These are phyloP conservation scores for Pulveroboletus sp. DNA, from an alignment of 768 basidiomycete species.

Conservation along the genomic window DNA sequence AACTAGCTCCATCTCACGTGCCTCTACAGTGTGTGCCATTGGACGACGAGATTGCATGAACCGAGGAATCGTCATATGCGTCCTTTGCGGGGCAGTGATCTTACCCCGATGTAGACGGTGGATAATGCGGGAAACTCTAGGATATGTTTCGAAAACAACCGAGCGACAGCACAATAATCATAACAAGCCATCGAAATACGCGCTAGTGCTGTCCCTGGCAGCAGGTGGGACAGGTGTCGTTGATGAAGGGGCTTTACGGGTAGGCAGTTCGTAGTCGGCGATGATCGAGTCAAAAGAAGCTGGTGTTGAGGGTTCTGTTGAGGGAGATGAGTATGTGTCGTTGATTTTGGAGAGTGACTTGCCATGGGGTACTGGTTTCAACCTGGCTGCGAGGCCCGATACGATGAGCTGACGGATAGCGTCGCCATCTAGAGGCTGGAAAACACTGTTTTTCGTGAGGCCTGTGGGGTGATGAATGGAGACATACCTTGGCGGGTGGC, in stretches of 20 bases:
- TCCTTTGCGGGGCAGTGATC: too few relatives aligned
- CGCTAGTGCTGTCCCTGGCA: conserved; percentile 27
- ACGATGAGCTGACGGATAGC: conserved; percentile 65
- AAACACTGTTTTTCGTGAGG: not conserved
- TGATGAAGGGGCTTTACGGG: conserved; percentile 20
- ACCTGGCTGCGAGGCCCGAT: conserved; percentile 51
- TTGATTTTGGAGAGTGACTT: conserved; percentile 13
- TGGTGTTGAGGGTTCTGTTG: conserved; percentile 38
- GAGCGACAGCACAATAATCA: conserved; percentile 9
- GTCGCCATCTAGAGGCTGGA: conserved; percentile 56
- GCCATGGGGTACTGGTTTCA: conserved; percentile 47
- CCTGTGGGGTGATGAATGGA: not conserved
- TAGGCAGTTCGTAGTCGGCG: conserved; percentile 61
- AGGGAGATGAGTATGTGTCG: conserved; percentile 7
- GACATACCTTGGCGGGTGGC: conserved; percentile 35
- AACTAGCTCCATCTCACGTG: conserved; percentile 9
- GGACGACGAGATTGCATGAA: conserved; percentile 29
- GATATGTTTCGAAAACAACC: conserved; percentile 9
- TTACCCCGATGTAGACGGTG: not conserved
- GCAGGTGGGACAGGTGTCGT: conserved; percentile 1
- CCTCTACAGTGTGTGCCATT: conserved; percentile 27
- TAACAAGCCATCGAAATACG: conserved; percentile 43
- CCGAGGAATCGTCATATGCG: too few relatives aligned
- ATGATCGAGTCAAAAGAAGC: conserved; percentile 70
- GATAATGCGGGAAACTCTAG: conserved; percentile 14